phyloP scores from a whole-genome alignment of 1,139 yeast species.

The Diutina catenulata region DNA sequence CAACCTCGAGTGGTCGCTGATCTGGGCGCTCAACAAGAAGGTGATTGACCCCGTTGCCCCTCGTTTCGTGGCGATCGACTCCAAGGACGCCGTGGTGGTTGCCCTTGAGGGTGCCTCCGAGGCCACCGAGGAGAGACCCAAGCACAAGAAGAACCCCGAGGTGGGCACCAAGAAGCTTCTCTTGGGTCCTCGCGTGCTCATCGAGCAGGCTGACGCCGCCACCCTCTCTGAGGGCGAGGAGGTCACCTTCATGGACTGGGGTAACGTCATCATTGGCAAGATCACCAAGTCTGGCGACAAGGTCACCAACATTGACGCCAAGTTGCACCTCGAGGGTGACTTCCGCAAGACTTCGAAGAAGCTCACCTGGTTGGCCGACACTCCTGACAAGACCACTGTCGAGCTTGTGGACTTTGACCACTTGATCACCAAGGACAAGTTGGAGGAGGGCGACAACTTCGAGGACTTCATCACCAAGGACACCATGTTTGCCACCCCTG shows the following conservation, averaged over 20 bases:
- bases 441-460: slow-evolving; percentile 90
- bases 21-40: slow-evolving; percentile 96
- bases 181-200: slow-evolving; percentile 48
- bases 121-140: slow-evolving; percentile 67
- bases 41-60: slow-evolving; percentile 94
- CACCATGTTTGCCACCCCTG: slow-evolving; percentile 75
- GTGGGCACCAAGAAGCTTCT: slow-evolving; percentile 79
- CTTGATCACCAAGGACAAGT: slow-evolving; percentile 88
- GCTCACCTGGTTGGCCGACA: slow-evolving; percentile 89
- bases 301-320: slow-evolving; percentile 60
- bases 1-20: slow-evolving; percentile 91
- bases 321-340: slow-evolving; percentile 88
- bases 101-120: slow-evolving; percentile 62
- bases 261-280: slow-evolving; percentile 76
- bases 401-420: slow-evolving; percentile 91
- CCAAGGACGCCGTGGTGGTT: slow-evolving; percentile 50
- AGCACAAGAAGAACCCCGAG: slow-evolving; percentile 91
- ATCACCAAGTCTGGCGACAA: slow-evolving; percentile 42
- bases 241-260: slow-evolving; percentile 98
- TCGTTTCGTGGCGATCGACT: slow-evolving; percentile 74
- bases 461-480: slow-evolving; percentile 85
- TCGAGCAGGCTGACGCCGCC: slow-evolving; percentile 87
- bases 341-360: slow-evolving; percentile 95
- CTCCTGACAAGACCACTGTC: slow-evolving; percentile 56
- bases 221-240: slow-evolving; percentile 68